Conservation (phyloP, 75 land plant genomes). For the Cryptomeria japonica region DNA sequence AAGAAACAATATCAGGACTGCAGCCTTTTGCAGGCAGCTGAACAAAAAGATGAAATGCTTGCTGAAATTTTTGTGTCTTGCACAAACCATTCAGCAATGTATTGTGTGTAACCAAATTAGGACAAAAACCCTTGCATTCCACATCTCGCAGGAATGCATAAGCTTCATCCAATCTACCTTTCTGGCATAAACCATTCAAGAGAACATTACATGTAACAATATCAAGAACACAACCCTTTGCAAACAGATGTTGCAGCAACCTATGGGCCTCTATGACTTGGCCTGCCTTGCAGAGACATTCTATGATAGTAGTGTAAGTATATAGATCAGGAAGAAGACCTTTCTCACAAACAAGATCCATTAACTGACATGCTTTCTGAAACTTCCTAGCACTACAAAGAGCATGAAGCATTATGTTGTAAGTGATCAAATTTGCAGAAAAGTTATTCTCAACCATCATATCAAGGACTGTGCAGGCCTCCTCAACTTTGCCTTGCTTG, state of each 20-base stretch:
- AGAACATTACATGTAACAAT: constrained; percentile 39
- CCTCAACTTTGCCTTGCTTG: constrained; percentile 23
- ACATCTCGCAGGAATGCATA: constrained; percentile 24
- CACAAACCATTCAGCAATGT: constrained; percentile 55
- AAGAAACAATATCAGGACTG: constrained; percentile 41
- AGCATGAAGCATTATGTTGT: constrained; percentile 38
- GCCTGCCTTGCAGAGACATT: constrained; percentile 46
- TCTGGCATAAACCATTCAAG: constrained; percentile 36
- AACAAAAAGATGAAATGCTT: constrained; percentile 40
- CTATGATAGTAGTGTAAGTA: constrained; percentile 35
- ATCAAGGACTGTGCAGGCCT: constrained; percentile 24
- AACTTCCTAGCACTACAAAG: constrained; percentile 19
- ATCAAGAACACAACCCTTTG: constrained; percentile 27
- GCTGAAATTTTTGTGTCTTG: constrained; percentile 31
- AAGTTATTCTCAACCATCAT: constrained; percentile 23
- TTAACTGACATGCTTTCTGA: constrained; percentile 19
- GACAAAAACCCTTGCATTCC: constrained; percentile 40
- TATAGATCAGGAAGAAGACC: constrained; percentile 31
- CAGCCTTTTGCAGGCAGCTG: constrained; percentile 12
- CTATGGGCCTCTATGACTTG: constrained; percentile 12
- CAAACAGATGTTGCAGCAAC: constrained; percentile 22
- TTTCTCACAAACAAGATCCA: constrained; percentile 28
- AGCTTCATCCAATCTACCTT: constrained; percentile 37
- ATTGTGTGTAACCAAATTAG: constrained; percentile 57
- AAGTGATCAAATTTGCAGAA: constrained; percentile 30